Conservation (phyloP, 768 basidiomycete genomes). For the Porpolomopsis calyptriformis region DNA sequence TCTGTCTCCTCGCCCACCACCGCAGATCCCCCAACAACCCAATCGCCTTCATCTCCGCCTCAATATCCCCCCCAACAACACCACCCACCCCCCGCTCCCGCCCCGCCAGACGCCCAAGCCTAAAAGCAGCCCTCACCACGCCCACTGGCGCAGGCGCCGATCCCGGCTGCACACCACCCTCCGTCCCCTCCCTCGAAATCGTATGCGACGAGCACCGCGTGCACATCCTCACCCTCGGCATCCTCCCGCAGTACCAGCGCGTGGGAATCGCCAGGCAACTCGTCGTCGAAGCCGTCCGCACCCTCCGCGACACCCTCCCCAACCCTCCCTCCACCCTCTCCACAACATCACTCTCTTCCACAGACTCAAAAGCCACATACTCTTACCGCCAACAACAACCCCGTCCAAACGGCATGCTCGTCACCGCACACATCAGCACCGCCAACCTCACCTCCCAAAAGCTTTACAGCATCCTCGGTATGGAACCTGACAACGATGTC, state of each 20-base stretch:
- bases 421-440: slow-evolving; percentile 37
- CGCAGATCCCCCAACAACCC: slow-evolving; percentile 19
- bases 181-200: neutral
- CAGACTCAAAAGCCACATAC: no score
- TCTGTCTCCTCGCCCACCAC: slow-evolving; percentile 32
- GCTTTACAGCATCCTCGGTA: slow-evolving; percentile 36
- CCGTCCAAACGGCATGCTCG: slow-evolving; percentile 17
- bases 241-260: slow-evolving; percentile 34
- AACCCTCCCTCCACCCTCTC: slow-evolving; percentile 6
- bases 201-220: slow-evolving; percentile 21
- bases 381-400: no score
- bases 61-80: slow-evolving; percentile 25
- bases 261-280: slow-evolving; percentile 35
- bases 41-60: slow-evolving; percentile 37
- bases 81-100: slow-evolving; percentile 13
- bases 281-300: slow-evolving; percentile 22
- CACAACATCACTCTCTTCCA: no score
- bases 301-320: slow-evolving; percentile 17
- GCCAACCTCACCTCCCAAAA: slow-evolving; percentile 30
- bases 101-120: no score
- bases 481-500: slow-evolving; percentile 23
- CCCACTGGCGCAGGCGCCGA: no score
- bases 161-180: no score
- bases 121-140: no score
- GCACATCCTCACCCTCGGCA: slow-evolving; percentile 44